These are phyloP conservation scores for Rhododendron griersonianum DNA, from an alignment of 148 eudicot genomes.

Conservation along the genomic window DNA sequence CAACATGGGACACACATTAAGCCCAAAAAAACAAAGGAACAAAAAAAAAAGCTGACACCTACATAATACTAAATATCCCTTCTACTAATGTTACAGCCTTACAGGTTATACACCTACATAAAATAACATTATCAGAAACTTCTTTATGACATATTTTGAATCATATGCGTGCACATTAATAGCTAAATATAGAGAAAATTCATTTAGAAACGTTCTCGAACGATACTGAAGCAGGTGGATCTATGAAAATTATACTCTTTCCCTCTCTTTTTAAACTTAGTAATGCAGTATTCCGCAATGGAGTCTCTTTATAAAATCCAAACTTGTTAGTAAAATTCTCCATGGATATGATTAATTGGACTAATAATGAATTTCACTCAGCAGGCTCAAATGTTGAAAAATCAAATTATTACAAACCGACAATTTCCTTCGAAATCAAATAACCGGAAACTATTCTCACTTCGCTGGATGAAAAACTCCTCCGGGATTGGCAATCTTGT, in stretches of 20 bases:
- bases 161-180: background rate
- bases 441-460: background rate
- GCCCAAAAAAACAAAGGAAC: constrained; percentile 13
- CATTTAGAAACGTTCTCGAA: background rate
- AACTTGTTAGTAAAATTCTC: constrained; percentile 1
- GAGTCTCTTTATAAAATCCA: constrained; percentile 2
- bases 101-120: background rate
- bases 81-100: constrained; percentile 6
- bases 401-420: background rate
- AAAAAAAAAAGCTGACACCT: constrained; percentile 22
- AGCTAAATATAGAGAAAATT: background rate
- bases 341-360: background rate
- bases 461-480: background rate
- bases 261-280: background rate
- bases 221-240: background rate
- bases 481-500: background rate
- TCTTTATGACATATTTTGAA: background rate
- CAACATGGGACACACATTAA: constrained; percentile 22
- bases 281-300: constrained; percentile 3
- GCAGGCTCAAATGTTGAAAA: background rate
- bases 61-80: constrained; percentile 14
- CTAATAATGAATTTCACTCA: background rate
- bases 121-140: background rate
- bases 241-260: background rate
- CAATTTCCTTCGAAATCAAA: background rate